phyloP scores from a whole-genome alignment of 805 yeast species.

The Nakazawaea ishiwadae region DNA sequence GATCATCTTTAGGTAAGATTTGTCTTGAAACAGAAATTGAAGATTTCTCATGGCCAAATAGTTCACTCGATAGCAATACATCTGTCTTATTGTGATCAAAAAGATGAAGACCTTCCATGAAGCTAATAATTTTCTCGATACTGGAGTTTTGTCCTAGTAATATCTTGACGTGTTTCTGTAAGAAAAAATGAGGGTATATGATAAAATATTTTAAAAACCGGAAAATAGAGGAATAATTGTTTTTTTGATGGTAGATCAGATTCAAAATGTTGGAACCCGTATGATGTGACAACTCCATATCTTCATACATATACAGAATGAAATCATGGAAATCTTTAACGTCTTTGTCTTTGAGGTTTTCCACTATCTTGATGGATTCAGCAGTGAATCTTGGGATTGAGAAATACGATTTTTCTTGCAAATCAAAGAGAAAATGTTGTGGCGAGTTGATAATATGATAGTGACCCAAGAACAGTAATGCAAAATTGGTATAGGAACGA shows the following conservation, averaged over 20 bases:
- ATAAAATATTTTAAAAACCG: conserved; percentile 24
- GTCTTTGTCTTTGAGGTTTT: conserved; percentile 10
- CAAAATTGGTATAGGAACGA: not conserved
- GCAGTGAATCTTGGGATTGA: conserved; percentile 8
- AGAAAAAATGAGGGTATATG: conserved; percentile 25
- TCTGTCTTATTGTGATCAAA: conserved; percentile 20
- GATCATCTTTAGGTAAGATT: conserved; percentile 1
- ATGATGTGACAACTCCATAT: conserved; percentile 12
- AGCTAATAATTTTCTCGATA: not conserved
- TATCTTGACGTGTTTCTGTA: conserved; percentile 16
- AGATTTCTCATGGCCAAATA: conserved; percentile 16
- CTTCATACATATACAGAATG: conserved; percentile 17
- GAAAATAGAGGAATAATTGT: conserved; percentile 15
- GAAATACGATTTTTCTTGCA: too few relatives aligned
- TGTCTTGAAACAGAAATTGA: not conserved
- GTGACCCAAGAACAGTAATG: conserved; percentile 2
- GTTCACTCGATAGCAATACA: conserved; percentile 22
- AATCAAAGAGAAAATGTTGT: too few relatives aligned
- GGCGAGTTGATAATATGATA: conserved; percentile 4
- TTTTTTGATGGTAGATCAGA: conserved; percentile 13
- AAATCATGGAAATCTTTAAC: conserved; percentile 20
- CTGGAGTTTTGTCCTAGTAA: conserved; percentile 14
- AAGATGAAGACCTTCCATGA: conserved; percentile 16
- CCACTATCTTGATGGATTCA: not conserved
- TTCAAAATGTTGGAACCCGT: conserved; percentile 15